Evolutionary conservation across 495 filamentous ascomycete species (phyloP), one percentile per base, ranked within the genome.

Genomic region (Trichocladium antarcticum): DNA sequence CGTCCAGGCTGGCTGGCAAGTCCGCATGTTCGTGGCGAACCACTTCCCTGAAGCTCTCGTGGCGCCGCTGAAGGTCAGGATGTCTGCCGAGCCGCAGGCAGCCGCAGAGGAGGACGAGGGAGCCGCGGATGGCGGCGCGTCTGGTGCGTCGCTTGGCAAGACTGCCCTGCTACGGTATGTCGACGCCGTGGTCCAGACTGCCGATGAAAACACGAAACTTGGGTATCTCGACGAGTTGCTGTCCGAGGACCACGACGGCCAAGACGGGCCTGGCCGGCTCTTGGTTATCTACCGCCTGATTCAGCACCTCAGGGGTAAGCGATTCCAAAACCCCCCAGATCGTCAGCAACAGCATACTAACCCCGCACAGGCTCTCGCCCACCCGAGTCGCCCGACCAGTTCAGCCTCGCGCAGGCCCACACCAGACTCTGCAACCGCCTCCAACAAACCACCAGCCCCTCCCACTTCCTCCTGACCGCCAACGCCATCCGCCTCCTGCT

Each of bases 401-500:
- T 64, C 31, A 56, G 60, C 45, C 58, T 69, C 10, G 42, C 62
- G n/a, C 40, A 55, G 37, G 58, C 61, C 8, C 62, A 67, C 51
- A 61, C 45, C 53, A 20, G 50, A 1, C 45, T 67, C 36, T 60
- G 61, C 44, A 38, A 35, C 28, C 37, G 48, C 7, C 49, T 64
- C 12, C 21, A 21, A 1, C 24, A 38, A 5, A 21, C 42, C 8
- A 41, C 24, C 10, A 36, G 38, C 10, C 21, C 46, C 1, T 8
- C 71, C 12, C 69, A 77, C 42, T 82, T 84, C 51, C 74, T 68
- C 43, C 66, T 81, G n/a, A 67, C 73, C 16, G 66, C 74, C 31
- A 76, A 79, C 49, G 72, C 66, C 11, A 56, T 83, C 43, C 57
- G 72, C 24, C 58, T 77, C n/a, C 69, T 84, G 21, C 72, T 86